Evolutionary conservation across 192 early-diverging fungal genomes (phyloP).

Genomic region (Backusella luteola): DNA sequence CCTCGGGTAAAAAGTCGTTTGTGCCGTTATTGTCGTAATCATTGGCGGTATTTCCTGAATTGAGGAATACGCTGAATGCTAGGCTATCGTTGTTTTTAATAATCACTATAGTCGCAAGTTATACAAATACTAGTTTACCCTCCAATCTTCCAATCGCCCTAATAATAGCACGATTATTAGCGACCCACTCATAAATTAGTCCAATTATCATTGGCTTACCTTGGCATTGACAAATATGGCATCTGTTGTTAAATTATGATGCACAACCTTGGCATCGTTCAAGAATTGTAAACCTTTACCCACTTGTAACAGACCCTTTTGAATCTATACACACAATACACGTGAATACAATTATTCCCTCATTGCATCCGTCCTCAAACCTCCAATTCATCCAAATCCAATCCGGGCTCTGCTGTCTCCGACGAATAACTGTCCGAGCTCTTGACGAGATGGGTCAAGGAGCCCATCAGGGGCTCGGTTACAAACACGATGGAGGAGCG

Average conservation of each 20-base stretch:
- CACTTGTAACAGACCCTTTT: conserved; percentile 75
- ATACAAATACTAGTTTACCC: conserved; percentile 38
- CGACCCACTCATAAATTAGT: too few species aligned
- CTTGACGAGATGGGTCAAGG: conserved; percentile 61
- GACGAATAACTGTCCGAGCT: conserved; percentile 42
- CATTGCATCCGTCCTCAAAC: conserved; percentile 17
- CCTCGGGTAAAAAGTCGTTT: conserved; percentile 55
- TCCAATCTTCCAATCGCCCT: conserved; percentile 81
- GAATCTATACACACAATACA: conserved; percentile 45
- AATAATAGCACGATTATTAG: neutral
- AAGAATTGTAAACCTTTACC: conserved; percentile 75
- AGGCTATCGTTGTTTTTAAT: conserved; percentile 37
- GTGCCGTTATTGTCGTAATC: conserved; percentile 57
- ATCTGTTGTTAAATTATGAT: conserved; percentile 70
- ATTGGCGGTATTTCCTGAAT: conserved; percentile 33
- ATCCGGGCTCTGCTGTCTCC: conserved; percentile 36
- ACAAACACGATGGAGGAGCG: conserved; percentile 69
- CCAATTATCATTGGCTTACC: conserved; percentile 22
- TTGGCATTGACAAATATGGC: conserved; percentile 76
- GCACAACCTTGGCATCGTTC: conserved; percentile 74
- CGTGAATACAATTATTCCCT: too few species aligned
- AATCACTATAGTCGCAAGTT: too few species aligned
- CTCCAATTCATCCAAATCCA: conserved; percentile 78
- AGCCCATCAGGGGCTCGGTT: conserved; percentile 68
- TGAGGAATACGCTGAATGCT: conserved; percentile 60